These are phyloP conservation scores for Teratosphaeria gauchensis DNA, from an alignment of 2,329 filamentous ascomycete species.

Conservation along the genomic window DNA sequence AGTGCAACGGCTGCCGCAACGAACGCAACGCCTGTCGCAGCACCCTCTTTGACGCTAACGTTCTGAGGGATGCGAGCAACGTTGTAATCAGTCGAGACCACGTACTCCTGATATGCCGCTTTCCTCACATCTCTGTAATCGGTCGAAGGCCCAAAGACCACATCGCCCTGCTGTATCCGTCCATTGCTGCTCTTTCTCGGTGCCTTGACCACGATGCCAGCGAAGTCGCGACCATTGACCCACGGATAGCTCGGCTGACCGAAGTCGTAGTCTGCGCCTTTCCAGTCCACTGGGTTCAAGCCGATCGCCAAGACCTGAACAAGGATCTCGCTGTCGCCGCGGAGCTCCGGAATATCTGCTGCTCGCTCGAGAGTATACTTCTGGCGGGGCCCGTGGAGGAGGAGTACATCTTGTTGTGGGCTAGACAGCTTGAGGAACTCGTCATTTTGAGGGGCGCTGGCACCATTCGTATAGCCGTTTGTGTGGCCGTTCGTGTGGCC, in stretches of 20 bases:
- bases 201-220: slow-evolving; percentile 50
- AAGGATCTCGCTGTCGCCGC: slow-evolving; percentile 45
- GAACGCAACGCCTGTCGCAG: slow-evolving; percentile 60
- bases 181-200: slow-evolving; percentile 27
- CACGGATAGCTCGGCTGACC: slow-evolving; percentile 59
- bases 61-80: slow-evolving; percentile 50
- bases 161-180: slow-evolving; percentile 48
- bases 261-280: slow-evolving; percentile 60
- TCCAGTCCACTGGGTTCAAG: slow-evolving; percentile 70
- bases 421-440: slow-evolving; percentile 22
- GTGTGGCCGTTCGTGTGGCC: slow-evolving; percentile 10
- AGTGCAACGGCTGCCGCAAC: slow-evolving; percentile 59
- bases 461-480: slow-evolving; percentile 7
- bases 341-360: slow-evolving; percentile 22
- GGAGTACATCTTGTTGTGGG: slow-evolving; percentile 26
- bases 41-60: slow-evolving; percentile 45
- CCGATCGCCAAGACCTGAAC: slow-evolving; percentile 57
- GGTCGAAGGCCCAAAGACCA: slow-evolving; percentile 57
- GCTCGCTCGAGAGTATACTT: slow-evolving; percentile 25
- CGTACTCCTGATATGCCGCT: slow-evolving; percentile 62
- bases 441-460: slow-evolving; percentile 9
- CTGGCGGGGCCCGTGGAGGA: slow-evolving; percentile 26
- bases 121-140: slow-evolving; percentile 66
- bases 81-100: slow-evolving; percentile 56
- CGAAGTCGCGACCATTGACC: slow-evolving; percentile 60